Base-by-base conservation (phyloP, 129 eudicot species). In the Saussurea involucrata region DNA sequence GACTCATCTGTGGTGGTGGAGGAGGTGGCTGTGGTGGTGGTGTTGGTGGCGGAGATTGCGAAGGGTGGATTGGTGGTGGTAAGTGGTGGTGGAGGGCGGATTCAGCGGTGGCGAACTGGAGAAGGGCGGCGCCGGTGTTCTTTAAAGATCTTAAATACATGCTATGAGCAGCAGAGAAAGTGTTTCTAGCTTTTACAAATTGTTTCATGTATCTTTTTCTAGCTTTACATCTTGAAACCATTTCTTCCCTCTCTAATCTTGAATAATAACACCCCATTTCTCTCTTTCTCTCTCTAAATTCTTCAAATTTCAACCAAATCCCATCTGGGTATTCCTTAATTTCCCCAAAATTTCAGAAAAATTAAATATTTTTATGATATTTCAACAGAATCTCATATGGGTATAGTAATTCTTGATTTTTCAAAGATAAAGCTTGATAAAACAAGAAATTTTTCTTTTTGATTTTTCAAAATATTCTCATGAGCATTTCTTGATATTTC, bases 191-290 rank as follows among this genome's bases (percentile, higher is more conserved):
- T 71, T 91, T 83, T 0, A 94, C 98, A 64, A 94, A 89, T 32
- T 89, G 92, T 75, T 94, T 95, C 96, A 95, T 95, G 78, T 91
- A 91, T 75, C 96, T 84, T 72, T 85, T 91, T 83, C 97, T 78
- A 1, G 89, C 93, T 79, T 85, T 91, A 75, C 98, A 95, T 76
- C 98, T 89, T 22, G 96, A 79, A 18, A 95, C 97, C 87, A 85
- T 86, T 36, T 91, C 98, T 82, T 89, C 89, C 65, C 88, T 85
- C 76, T 95, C 95, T 75, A 89, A 58, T 67, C 92, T 89, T 78
- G 97, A 89, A 75, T 81, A 86, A 78, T 89, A 91, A 67, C 97
- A 87, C 68, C 98, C 98, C 98, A 95, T 91, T 24, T 68, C 40
- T 80, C 2, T 78, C 34, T 10, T 25, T 64, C 9, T 49, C 73